phyloP scores from a whole-genome alignment of 495 filamentous ascomycete genomes.

The Cercophora sp. region DNA sequence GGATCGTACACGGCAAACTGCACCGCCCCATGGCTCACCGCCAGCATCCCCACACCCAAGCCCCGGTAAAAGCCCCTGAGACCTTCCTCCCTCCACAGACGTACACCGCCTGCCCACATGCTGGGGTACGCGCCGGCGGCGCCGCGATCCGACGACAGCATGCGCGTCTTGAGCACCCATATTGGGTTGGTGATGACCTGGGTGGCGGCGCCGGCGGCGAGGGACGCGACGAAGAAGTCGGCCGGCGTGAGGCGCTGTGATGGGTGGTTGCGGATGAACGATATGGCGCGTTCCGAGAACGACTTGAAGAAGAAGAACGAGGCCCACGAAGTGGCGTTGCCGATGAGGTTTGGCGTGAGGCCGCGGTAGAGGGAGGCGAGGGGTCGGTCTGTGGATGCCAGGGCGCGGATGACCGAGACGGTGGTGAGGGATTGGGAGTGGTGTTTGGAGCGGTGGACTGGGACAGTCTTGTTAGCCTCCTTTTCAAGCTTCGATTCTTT shows the following conservation, averaged over 20 bases:
- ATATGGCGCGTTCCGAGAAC: constrained; percentile 38
- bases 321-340: constrained; percentile 87
- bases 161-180: constrained; percentile 98
- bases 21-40: constrained; percentile 90
- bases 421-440: constrained; percentile 33
- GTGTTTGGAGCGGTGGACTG: constrained; percentile 36
- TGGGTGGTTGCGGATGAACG: constrained; percentile 12
- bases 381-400: constrained; percentile 36
- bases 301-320: constrained; percentile 77
- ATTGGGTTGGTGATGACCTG: constrained; percentile 88
- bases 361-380: constrained; percentile 78
- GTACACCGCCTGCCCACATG: constrained; percentile 61
- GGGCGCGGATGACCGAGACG: constrained; percentile 40
- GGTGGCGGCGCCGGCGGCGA: constrained; percentile 67
- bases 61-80: constrained; percentile 77
- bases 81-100: constrained; percentile 67
- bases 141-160: constrained; percentile 75
- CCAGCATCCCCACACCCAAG: constrained; percentile 74
- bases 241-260: constrained; percentile 50
- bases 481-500: not conserved
- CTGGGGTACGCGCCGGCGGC: constrained; percentile 77
- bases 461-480: not conserved
- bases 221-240: constrained; percentile 83
- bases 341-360: constrained; percentile 81
- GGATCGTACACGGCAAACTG: constrained; percentile 96